These are phyloP conservation scores for Urtica urens DNA, from an alignment of 306 rosid genomes.

Conservation along the genomic window DNA sequence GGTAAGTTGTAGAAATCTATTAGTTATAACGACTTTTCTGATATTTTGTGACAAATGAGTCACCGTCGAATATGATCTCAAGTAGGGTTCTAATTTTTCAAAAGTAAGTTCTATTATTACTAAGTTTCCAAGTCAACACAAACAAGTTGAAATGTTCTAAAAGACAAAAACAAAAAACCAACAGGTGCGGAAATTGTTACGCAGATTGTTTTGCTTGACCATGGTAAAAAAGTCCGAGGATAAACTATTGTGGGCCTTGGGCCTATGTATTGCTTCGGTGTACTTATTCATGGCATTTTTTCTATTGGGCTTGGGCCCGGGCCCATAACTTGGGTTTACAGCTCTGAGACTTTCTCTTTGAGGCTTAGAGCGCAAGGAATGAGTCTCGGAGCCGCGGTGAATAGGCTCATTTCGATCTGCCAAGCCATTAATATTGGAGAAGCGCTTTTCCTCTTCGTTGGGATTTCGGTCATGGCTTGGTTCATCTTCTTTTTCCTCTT, in stretches of 20 bases:
- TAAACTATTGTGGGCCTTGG: conserved; percentile 36
- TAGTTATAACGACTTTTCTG: too few species aligned
- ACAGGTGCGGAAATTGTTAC: too few species aligned
- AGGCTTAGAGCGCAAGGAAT: conserved; percentile 59
- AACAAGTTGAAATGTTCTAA: too few species aligned
- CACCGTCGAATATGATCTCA: too few species aligned
- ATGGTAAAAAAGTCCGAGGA: conserved; percentile 5
- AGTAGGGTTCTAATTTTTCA: too few species aligned
- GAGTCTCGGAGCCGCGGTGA: conserved; percentile 61
- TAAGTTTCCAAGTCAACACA: too few species aligned
- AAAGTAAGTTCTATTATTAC: too few species aligned
- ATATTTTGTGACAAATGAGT: too few species aligned
- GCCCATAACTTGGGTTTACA: conserved; percentile 69
- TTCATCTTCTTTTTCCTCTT: conserved; percentile 39
- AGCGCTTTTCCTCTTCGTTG: conserved; percentile 56
- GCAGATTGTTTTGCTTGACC: too few species aligned
- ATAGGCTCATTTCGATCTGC: conserved; percentile 38
- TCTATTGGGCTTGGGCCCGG: conserved; percentile 71
- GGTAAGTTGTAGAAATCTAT: too few species aligned
- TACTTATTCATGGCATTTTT: conserved; percentile 42
- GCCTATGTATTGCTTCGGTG: conserved; percentile 22
- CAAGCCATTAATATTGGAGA: conserved; percentile 70
- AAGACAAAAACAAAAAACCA: too few species aligned
- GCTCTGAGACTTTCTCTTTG: conserved; percentile 62
- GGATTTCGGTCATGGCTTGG: conserved; percentile 44